These are phyloP conservation scores for Musa beccarii DNA, from an alignment of 176 grass and related monocot species.

Conservation along the genomic window DNA sequence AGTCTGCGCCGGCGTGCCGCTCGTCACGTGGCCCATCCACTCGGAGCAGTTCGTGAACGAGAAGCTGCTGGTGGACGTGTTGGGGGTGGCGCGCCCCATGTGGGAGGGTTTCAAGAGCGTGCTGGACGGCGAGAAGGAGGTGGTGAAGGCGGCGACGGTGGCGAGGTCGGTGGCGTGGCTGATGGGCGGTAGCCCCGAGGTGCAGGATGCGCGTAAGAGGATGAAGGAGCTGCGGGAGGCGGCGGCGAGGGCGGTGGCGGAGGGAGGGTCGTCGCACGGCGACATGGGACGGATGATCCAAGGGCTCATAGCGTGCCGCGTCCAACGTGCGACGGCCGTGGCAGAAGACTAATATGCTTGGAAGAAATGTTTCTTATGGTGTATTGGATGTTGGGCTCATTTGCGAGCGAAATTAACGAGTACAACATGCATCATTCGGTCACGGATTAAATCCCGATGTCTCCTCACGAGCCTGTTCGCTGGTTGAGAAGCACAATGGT, in stretches of 20 bases:
- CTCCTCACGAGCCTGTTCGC: too few relatives aligned
- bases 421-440: too few relatives aligned
- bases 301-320: not conserved
- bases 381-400: too few relatives aligned
- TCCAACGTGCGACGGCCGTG: not conserved
- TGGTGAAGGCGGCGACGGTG: not conserved
- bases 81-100: not conserved
- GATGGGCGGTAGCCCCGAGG: not conserved
- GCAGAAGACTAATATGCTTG: too few relatives aligned
- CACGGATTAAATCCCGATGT: too few relatives aligned
- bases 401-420: too few relatives aligned
- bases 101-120: not conserved
- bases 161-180: not conserved
- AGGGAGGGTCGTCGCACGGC: not conserved
- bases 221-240: not conserved
- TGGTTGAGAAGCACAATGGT: too few relatives aligned
- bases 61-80: not conserved
- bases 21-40: not conserved
- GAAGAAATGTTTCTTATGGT: too few relatives aligned
- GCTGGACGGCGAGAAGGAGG: not conserved
- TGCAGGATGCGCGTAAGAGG: not conserved
- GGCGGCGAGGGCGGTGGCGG: not conserved
- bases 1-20: not conserved
- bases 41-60: constrained; percentile 4
- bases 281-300: not conserved